These are phyloP conservation scores for Sporobolomyces phaffii DNA, from an alignment of 768 basidiomycete genomes.

Conservation along the genomic window DNA sequence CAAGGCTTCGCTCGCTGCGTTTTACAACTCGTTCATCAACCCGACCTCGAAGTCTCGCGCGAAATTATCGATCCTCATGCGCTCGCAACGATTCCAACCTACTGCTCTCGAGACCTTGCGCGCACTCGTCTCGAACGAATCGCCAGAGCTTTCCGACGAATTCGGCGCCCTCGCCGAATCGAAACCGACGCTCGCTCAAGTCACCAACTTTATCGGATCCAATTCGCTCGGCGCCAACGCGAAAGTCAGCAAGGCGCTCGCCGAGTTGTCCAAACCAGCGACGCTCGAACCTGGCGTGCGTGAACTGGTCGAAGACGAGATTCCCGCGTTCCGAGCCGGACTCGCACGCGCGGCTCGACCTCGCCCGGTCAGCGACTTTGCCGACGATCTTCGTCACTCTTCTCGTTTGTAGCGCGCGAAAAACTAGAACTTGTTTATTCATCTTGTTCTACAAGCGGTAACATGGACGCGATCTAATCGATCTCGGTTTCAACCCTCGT, in stretches of 20 bases:
- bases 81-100: constrained; percentile 56
- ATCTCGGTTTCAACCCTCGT: too few relatives aligned
- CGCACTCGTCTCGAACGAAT: neutral
- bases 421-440: neutral
- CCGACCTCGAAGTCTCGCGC: constrained; percentile 61
- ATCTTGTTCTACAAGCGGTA: too few relatives aligned
- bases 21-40: constrained; percentile 66
- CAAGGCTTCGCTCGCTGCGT: constrained; percentile 64
- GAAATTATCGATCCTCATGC: constrained; percentile 80
- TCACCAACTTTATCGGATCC: neutral
- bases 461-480: too few relatives aligned
- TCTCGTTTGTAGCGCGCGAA: neutral
- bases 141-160: neutral
- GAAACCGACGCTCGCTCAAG: neutral
- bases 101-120: neutral
- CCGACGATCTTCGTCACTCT: neutral
- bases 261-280: neutral
- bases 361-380: neutral
- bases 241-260: neutral
- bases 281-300: neutral
- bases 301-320: neutral
- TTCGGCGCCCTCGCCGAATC: neutral
- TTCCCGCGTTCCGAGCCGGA: neutral
- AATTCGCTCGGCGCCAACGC: neutral
- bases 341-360: neutral